Evolutionary conservation across 73 alveolate genomes (phyloP).

Genomic region (Tetrahymena elliotti): DNA sequence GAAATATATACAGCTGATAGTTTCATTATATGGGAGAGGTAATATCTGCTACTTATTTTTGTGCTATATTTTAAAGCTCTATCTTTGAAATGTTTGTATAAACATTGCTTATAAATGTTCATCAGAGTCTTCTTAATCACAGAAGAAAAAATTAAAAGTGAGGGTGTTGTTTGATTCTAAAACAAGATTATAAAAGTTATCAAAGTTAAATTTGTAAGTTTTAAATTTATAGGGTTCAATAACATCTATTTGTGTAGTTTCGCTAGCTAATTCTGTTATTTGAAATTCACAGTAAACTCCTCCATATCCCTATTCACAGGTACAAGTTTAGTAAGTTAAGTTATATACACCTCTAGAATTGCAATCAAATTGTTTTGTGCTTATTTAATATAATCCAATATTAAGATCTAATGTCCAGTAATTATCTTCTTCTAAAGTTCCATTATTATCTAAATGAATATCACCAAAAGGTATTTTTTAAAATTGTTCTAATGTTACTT

Average conservation of each 20-base stretch:
- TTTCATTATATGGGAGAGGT: neutral
- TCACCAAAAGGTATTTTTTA: neutral
- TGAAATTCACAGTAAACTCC: neutral
- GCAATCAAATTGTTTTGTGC: neutral
- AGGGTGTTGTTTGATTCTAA: neutral
- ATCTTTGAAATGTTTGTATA: neutral
- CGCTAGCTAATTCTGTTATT: neutral
- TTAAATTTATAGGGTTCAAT: neutral
- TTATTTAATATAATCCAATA: neutral
- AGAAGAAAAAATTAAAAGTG: neutral
- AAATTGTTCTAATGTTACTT: neutral
- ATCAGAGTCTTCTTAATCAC: neutral
- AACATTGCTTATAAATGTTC: neutral
- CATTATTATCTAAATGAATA: neutral
- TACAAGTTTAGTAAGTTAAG: neutral
- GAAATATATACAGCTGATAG: neutral
- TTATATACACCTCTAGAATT: neutral
- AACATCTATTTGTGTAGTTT: neutral
- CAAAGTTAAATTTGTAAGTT: neutral
- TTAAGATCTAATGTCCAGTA: neutral
- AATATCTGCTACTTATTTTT: neutral
- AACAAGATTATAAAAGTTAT: neutral
- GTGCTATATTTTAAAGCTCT: neutral
- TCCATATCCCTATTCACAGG: neutral
- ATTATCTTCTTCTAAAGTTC: neutral